phyloP scores from a whole-genome alignment of 257 asterid species.

The Pogostemon cablin region DNA sequence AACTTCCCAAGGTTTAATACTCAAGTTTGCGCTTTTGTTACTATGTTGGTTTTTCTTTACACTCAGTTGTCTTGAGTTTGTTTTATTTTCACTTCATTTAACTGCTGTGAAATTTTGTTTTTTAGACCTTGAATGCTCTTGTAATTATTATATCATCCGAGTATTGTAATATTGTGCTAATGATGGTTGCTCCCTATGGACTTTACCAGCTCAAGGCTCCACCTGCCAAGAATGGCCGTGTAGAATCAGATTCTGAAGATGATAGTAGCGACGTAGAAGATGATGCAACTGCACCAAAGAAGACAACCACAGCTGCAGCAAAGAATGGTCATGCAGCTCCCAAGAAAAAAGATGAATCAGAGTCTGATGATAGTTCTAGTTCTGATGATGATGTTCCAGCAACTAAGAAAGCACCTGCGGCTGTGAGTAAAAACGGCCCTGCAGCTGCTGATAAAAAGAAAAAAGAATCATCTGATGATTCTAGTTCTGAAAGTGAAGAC shows the following conservation, averaged over 20 bases:
- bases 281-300: conserved; percentile 34
- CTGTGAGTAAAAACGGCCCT: conserved; percentile 17
- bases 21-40: background rate
- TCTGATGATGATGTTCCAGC: conserved; percentile 37
- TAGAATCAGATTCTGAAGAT: conserved; percentile 25
- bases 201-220: conserved; percentile 39
- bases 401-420: conserved; percentile 27
- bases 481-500: conserved; percentile 39
- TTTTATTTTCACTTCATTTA: background rate
- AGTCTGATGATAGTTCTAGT: conserved; percentile 34
- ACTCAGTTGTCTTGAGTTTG: background rate
- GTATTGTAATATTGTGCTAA: background rate
- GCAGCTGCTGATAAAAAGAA: conserved; percentile 33
- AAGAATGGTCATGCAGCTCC: conserved; percentile 39
- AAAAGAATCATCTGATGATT: conserved; percentile 40
- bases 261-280: conserved; percentile 38
- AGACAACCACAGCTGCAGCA: conserved; percentile 37
- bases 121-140: no score
- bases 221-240: conserved; percentile 37
- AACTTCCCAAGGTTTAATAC: conserved; percentile 40
- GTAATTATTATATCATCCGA: no score
- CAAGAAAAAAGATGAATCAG: conserved; percentile 30
- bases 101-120: background rate
- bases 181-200: background rate
- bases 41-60: background rate